These are phyloP conservation scores for Amylocarpus encephaloides DNA, from an alignment of 2,329 filamentous ascomycete genomes.

Conservation along the genomic window DNA sequence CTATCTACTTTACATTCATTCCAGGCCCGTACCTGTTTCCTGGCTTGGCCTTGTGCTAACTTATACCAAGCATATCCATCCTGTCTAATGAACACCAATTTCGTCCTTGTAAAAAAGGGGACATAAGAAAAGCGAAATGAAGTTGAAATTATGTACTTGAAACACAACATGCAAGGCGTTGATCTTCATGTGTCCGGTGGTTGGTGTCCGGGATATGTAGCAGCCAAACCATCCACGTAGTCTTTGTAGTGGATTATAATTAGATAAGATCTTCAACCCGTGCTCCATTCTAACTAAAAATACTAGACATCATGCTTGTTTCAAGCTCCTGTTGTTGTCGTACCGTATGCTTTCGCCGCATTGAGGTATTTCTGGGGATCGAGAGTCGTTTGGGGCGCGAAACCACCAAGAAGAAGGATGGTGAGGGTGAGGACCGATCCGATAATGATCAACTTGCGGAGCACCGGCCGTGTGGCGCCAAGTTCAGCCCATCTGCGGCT, in stretches of 20 bases:
- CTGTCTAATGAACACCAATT: background rate
- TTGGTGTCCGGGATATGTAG: background rate
- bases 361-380: constrained; percentile 37
- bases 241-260: constrained; percentile 3
- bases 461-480: constrained; percentile 66
- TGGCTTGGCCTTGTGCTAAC: too few relatives aligned
- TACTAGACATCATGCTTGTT: background rate
- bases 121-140: background rate
- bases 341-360: constrained; percentile 24
- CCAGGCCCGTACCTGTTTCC: too few relatives aligned
- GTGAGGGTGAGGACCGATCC: constrained; percentile 55
- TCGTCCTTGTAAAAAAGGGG: background rate
- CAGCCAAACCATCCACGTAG: background rate
- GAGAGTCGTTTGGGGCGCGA: constrained; percentile 55
- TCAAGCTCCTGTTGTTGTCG: background rate
- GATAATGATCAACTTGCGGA: constrained; percentile 72
- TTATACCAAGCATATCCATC: background rate
- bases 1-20: too few relatives aligned
- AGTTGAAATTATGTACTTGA: constrained; percentile 2
- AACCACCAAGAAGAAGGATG: constrained; percentile 63
- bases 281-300: background rate
- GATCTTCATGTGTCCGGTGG: background rate
- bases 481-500: constrained; percentile 81
- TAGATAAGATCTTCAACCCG: constrained; percentile 3
- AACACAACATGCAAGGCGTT: background rate